Percentiles rank a stretch among this genome's conserved stretches.
phyloP scores from a whole-genome alignment of 805 yeast genomes.

The Lachancea sp. region DNA sequence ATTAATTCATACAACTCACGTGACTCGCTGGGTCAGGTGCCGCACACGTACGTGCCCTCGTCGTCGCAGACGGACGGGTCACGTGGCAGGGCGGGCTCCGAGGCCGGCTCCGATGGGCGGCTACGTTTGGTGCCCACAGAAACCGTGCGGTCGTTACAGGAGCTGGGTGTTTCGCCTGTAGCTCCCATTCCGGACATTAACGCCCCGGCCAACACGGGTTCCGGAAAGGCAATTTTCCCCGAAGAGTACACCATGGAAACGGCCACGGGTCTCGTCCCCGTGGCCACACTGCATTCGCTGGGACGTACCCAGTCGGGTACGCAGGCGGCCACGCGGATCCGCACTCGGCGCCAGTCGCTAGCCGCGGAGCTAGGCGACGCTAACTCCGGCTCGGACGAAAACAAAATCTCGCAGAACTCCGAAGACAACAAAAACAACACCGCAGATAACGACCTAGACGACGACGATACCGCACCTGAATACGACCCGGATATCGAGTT shows the following conservation, averaged over 20 bases:
- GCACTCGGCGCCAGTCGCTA: constrained; percentile 19
- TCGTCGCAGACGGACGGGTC: constrained; percentile 1
- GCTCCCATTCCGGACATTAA: constrained; percentile 51
- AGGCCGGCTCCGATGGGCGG: constrained; percentile 7
- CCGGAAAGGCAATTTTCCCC: constrained; percentile 66
- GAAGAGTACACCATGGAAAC: constrained; percentile 91
- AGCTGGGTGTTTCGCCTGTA: constrained; percentile 51
- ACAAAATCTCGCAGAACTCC: constrained; percentile 11
- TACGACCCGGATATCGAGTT: constrained; percentile 68
- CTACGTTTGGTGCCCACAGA: constrained; percentile 42
- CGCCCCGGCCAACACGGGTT: constrained; percentile 40
- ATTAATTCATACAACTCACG: constrained; percentile 18
- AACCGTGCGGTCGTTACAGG: constrained; percentile 62
- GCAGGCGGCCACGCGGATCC: constrained; percentile 35
- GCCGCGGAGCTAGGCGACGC: constrained; percentile 11
- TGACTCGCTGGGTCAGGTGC: constrained; percentile 12
- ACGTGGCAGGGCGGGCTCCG: constrained; percentile 5
- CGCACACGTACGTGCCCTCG: constrained; percentile 13
- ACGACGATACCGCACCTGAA: constrained; percentile 16
- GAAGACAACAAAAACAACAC: constrained; percentile 9
- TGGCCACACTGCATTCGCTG: constrained; percentile 56
- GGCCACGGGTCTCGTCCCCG: constrained; percentile 80
- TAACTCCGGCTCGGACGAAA: constrained; percentile 16
- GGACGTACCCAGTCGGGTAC: constrained; percentile 45
- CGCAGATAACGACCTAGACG: too few species aligned